Base-by-base conservation (phyloP, 2,329 filamentous ascomycete species). In the Teratosphaeria pseudoeucalypti region DNA sequence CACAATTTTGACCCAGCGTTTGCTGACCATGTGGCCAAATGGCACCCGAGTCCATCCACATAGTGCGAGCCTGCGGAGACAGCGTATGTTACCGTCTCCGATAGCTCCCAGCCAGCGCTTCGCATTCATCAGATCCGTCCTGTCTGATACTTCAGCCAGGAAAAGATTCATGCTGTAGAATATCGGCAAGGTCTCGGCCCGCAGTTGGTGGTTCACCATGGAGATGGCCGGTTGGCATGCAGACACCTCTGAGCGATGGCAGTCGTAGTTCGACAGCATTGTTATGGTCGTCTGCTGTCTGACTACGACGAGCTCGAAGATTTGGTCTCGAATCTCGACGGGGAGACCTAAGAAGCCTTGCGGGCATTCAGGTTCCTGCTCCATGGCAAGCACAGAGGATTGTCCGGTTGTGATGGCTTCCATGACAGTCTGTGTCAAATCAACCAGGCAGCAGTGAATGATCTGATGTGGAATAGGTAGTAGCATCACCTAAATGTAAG, bases 141-240 rank as follows among this genome's bases (percentile, higher is more conserved):
- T 32, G 39, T 62, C 60, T 32, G 64, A 63, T 26, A 68, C 56
- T 39, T 67, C 64, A 10, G 62, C 65, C n/a, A 62, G 59, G 57
- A 70, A 70, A 1, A 59, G 58, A 58, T 68, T 70, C 49, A 19
- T 59, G 12, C 62, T 57, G 60, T 68, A 70, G 63, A 68, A 68
- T 0, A 56, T 55, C 2, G 65, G 58, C 10, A 70, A 60, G 14
- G 61, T 57, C 52, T 68, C 67, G 11, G 52, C 37, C 7, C 67
- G 62, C 10, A 68, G 29, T 49, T 68, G 67, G 2, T 57, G 59
- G 55, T 61, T 64, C 16, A 67, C 64, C 12, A 56, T 29, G 47
- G 63, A 62, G 19, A 68, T 58, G 6, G 63, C 19, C 9, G 67
- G 66, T 47, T 65, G 63, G 11, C 39, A 58, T 52, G 66, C 65